Percentiles rank a stretch among this genome's conserved stretches.
Conservation (phyloP, 2,329 filamentous ascomycete genomes). For the Paecilomyces variotii region DNA sequence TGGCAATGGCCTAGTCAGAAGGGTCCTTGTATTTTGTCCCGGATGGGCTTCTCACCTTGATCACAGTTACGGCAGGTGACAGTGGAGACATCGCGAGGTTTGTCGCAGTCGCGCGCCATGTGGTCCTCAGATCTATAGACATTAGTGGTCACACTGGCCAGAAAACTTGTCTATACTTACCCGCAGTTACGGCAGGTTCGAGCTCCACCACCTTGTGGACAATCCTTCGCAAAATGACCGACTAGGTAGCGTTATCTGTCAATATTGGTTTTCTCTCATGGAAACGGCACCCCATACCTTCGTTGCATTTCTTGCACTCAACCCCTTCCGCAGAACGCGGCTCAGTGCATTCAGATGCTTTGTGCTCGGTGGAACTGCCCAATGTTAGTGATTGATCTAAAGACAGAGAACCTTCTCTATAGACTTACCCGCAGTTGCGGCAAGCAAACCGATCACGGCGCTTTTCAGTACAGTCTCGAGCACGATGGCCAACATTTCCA, state of each 20-base stretch:
- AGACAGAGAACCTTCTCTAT: neutral
- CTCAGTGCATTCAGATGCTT: conserved; percentile 41
- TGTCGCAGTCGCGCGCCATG: conserved; percentile 34
- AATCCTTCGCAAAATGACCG: conserved; percentile 41
- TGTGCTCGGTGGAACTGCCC: conserved; percentile 36
- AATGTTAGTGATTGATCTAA: conserved; percentile 11
- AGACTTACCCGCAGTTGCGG: conserved; percentile 45
- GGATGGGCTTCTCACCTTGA: conserved; percentile 20
- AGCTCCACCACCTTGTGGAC: conserved; percentile 26
- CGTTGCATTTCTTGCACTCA: conserved; percentile 38
- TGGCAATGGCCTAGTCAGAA: conserved; percentile 11
- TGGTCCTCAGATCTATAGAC: conserved; percentile 34
- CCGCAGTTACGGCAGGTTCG: conserved; percentile 40
- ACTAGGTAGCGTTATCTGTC: conserved; percentile 15
- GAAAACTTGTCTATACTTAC: conserved; percentile 16
- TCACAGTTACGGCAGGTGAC: conserved; percentile 41
- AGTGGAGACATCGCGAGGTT: conserved; percentile 31
- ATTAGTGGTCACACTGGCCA: conserved; percentile 8
- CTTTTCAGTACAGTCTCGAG: conserved; percentile 37
- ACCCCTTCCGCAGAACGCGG: conserved; percentile 36
- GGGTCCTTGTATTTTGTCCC: neutral
- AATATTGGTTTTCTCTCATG: neutral
- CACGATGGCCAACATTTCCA: conserved; percentile 38
- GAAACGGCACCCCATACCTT: conserved; percentile 20
- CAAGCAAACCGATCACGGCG: conserved; percentile 37